Evolutionary conservation across 768 basidiomycete species (phyloP).

Genomic region (Hygrocybe punicea): DNA sequence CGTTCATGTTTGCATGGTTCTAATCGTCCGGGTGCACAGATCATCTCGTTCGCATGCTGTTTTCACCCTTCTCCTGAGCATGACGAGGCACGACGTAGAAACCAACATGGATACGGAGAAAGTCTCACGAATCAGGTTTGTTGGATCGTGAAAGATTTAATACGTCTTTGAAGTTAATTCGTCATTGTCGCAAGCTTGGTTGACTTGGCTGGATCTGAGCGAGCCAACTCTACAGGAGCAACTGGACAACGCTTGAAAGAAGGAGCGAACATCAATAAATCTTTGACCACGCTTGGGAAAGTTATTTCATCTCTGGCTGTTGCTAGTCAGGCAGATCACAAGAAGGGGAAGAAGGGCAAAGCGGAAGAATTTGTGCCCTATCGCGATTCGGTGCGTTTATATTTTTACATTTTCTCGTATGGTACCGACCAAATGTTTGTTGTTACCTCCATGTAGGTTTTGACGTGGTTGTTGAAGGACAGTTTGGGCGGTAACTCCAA

Average conservation of each 20-base stretch:
- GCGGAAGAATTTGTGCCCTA: slow-evolving; percentile 94
- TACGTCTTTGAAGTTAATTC: background rate
- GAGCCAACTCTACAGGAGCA: slow-evolving; percentile 96
- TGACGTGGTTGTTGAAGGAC: slow-evolving; percentile 98
- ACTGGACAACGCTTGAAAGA: slow-evolving; percentile 95
- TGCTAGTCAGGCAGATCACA: slow-evolving; percentile 60
- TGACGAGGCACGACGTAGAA: slow-evolving; percentile 80
- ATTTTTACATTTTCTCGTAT: slow-evolving; percentile 1
- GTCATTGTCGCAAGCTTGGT: slow-evolving; percentile 60
- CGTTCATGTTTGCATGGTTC: background rate
- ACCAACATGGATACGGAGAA: slow-evolving; percentile 95
- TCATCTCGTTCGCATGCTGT: slow-evolving; percentile 98
- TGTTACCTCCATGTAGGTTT: slow-evolving; percentile 51
- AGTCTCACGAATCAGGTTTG: slow-evolving; percentile 92
- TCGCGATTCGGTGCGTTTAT: slow-evolving; percentile 79
- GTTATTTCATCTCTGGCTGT: slow-evolving; percentile 90
- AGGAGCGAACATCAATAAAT: slow-evolving; percentile 98
- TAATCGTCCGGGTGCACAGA: slow-evolving; percentile 34
- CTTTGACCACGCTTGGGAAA: slow-evolving; percentile 94
- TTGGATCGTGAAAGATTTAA: slow-evolving; percentile 3
- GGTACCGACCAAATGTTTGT: background rate
- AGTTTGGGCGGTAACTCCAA: slow-evolving; percentile 95
- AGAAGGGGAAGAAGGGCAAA: slow-evolving; percentile 87
- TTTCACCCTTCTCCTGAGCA: slow-evolving; percentile 91
- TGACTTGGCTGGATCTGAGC: slow-evolving; percentile 94